These are phyloP conservation scores for Cyclotella sp. DNA, from an alignment of 108 stramenopile species.

Conservation along the genomic window DNA sequence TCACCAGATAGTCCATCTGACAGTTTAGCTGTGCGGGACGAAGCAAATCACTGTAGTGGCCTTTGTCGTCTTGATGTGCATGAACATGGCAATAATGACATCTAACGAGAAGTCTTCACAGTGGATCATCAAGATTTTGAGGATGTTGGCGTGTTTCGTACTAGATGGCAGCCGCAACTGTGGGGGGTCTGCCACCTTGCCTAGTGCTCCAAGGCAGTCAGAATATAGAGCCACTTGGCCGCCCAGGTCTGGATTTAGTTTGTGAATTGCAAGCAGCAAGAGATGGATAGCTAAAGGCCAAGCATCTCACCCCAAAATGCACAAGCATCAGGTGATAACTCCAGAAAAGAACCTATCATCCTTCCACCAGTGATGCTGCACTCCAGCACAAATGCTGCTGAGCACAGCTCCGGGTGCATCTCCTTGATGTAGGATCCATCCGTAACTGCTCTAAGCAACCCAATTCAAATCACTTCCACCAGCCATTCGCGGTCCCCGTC, in stretches of 20 bases:
- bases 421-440: no score
- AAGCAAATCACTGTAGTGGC: not conserved
- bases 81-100: not conserved
- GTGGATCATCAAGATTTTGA: not conserved
- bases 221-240: not conserved
- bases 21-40: not conserved
- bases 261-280: not conserved
- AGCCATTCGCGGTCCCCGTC: not conserved
- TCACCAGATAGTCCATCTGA: not conserved
- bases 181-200: no score
- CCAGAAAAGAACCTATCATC: slow-evolving; percentile 4
- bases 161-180: not conserved
- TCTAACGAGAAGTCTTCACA: not conserved
- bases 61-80: not conserved
- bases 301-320: slow-evolving; percentile 16
- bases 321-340: not conserved
- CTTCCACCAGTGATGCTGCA: not conserved
- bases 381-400: slow-evolving; percentile 18
- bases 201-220: not conserved
- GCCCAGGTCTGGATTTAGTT: not conserved
- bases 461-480: not conserved
- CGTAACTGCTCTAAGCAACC: not conserved
- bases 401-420: slow-evolving; percentile 9
- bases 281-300: slow-evolving; percentile 16
- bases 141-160: not conserved